Evolutionary conservation across 2,329 filamentous ascomycete genomes (phyloP).

Genomic region (Beauveria rudraprayagi): DNA sequence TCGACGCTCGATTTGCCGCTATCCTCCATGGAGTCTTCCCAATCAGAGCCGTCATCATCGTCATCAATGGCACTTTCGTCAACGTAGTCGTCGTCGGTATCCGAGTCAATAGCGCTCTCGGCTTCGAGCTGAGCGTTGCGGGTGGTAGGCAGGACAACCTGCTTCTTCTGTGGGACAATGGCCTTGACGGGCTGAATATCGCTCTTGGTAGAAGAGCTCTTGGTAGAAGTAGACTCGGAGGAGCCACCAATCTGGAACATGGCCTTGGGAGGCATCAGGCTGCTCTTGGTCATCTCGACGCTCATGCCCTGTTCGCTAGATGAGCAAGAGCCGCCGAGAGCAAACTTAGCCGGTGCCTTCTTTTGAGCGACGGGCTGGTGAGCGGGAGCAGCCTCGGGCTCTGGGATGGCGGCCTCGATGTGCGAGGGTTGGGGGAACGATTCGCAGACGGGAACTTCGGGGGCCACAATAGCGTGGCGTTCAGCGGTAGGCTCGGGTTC

Average conservation of each 20-base stretch:
- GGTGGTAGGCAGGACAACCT: conserved; percentile 60
- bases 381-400: conserved; percentile 46
- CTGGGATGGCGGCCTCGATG: conserved; percentile 50
- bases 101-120: conserved; percentile 45
- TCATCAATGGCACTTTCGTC: conserved; percentile 79
- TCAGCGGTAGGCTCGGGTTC: conserved; percentile 23
- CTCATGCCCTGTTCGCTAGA: conserved; percentile 51
- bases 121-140: conserved; percentile 59
- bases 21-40: conserved; percentile 65
- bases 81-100: conserved; percentile 60
- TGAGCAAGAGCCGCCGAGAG: conserved; percentile 72
- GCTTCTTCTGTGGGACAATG: conserved; percentile 47
- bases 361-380: conserved; percentile 62
- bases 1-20: conserved; percentile 78
- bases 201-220: conserved; percentile 53
- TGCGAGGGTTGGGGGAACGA: conserved; percentile 42
- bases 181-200: conserved; percentile 38
- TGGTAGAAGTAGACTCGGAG: conserved; percentile 66
- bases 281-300: conserved; percentile 34
- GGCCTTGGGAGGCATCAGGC: conserved; percentile 23
- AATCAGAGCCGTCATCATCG: conserved; percentile 54
- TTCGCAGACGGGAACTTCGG: conserved; percentile 48
- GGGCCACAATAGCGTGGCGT: conserved; percentile 42
- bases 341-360: conserved; percentile 55
- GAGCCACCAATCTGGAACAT: conserved; percentile 48